Evolutionary conservation across 1,284 basidiomycete species (phyloP), one percentile per base, ranked within the genome.

Genomic region (Boletus smithii): DNA sequence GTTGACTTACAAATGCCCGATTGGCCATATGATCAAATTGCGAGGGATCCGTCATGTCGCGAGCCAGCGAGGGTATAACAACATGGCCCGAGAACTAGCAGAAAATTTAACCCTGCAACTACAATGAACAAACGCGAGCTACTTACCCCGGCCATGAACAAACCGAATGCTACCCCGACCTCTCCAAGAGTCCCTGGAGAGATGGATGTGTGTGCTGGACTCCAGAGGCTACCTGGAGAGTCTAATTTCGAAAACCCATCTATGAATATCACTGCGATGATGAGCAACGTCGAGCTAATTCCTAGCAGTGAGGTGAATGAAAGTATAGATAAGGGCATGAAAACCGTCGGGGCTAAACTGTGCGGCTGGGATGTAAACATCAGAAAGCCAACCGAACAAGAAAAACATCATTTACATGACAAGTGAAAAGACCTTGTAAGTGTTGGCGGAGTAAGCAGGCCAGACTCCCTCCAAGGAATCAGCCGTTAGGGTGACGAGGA

Each of bases 111-210:
- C 13, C 7, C 26, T 23, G 13, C 13, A n/a, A 11, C 22, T 22
- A 27, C 24, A 23, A 4, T 1, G 14, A 33, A 55, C 31, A 42
- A 36, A 20, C 14, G 51, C 29, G 32, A 13, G 6, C 29, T 9
- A 67, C 83, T 62, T 63, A 91, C 88, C 17, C 95, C 94, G n/a
- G 91, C 91, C 86, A 98, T 93, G 63, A 97, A 85, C 47, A 98
- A 73, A 3, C 95, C 95, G 62, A 94, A 88, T 9, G 88, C 80
- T 27, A 90, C 60, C 2, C 87, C 86, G 10, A 97, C 66, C 51
- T 84, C 81, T 65, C 63, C 78, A 49, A 67, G 69, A 57, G 62
- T 75, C 44, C 79, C 74, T 23, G 89, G 74, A 1, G 73, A 74
- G 10, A 85, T 54, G n/a, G 74, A 79, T 0, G 93, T 97, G 13